Evolutionary conservation across 2,329 filamentous ascomycete genomes (phyloP).

Genomic region (Sordariomycetes sp.): DNA sequence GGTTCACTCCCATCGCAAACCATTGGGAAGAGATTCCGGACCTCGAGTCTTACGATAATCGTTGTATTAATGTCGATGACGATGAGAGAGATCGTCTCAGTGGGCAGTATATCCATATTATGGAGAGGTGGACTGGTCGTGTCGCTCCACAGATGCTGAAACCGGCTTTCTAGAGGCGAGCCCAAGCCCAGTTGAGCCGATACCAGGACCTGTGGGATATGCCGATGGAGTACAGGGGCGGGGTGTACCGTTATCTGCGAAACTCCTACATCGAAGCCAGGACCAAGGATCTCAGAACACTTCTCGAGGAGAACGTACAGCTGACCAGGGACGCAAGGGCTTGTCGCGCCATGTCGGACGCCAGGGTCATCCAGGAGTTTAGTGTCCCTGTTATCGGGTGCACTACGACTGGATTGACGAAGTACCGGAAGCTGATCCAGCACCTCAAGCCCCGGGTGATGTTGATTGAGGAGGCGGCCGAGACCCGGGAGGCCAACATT

Average conservation of each 20-base stretch:
- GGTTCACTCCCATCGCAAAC: background rate
- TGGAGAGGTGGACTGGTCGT: background rate
- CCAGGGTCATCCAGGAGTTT: constrained; percentile 21
- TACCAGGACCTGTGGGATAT: constrained; percentile 48
- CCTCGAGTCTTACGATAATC: constrained; percentile 1
- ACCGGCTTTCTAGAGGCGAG: constrained; percentile 1
- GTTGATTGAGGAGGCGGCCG: constrained; percentile 69
- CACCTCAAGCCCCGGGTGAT: constrained; percentile 53
- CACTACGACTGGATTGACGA: constrained; percentile 71
- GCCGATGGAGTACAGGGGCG: constrained; percentile 37
- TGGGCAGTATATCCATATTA: constrained; percentile 23
- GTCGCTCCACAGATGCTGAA: background rate
- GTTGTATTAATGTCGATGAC: background rate
- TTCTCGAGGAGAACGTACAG: constrained; percentile 34
- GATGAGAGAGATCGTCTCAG: constrained; percentile 37
- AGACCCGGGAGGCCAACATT: constrained; percentile 54
- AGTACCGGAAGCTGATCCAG: constrained; percentile 60
- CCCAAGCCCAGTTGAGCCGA: constrained; percentile 7
- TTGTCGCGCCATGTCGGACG: constrained; percentile 44
- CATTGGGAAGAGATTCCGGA: constrained; percentile 1
- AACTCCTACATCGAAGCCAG: constrained; percentile 34
- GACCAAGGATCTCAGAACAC: constrained; percentile 27
- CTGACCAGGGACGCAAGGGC: constrained; percentile 38
- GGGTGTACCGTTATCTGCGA: constrained; percentile 55
- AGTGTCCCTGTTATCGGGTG: constrained; percentile 42